Evolutionary conservation across 345 rosid genomes (phyloP).

Genomic region (Salix arbutifolia): DNA sequence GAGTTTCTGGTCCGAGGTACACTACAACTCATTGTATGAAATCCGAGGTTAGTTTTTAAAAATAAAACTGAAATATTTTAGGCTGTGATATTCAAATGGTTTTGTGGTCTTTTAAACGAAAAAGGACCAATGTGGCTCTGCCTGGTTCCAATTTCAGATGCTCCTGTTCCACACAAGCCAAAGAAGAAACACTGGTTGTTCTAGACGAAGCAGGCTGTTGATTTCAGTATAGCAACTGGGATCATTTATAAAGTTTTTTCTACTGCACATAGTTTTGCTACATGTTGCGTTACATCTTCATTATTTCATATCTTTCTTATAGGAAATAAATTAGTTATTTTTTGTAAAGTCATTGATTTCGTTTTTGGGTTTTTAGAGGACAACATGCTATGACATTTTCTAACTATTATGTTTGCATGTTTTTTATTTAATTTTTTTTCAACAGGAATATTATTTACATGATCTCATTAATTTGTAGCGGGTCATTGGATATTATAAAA

Average conservation of each 20-base stretch:
- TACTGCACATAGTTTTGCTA: no score
- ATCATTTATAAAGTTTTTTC: background rate
- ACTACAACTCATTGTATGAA: constrained; percentile 88
- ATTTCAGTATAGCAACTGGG: background rate
- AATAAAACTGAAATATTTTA: background rate
- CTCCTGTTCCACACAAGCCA: constrained; percentile 59
- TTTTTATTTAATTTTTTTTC: no score
- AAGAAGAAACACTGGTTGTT: constrained; percentile 95
- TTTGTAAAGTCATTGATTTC: background rate
- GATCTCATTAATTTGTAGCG: no score
- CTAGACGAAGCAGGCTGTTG: constrained; percentile 32
- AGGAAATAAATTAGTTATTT: background rate
- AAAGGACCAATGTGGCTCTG: background rate
- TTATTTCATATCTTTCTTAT: background rate
- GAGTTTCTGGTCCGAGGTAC: constrained; percentile 98
- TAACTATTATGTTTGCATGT: no score
- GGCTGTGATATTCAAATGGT: background rate
- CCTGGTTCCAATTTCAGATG: constrained; percentile 43
- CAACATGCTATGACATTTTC: no score
- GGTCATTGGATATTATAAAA: background rate
- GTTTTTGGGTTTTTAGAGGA: no score
- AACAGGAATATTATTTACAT: no score
- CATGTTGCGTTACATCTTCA: background rate
- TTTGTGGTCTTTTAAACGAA: background rate
- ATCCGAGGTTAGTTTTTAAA: constrained; percentile 54